Percentiles rank a stretch among this genome's conserved stretches.
phyloP scores from a whole-genome alignment of 179 eudicot species.

The Silene coronaria region DNA sequence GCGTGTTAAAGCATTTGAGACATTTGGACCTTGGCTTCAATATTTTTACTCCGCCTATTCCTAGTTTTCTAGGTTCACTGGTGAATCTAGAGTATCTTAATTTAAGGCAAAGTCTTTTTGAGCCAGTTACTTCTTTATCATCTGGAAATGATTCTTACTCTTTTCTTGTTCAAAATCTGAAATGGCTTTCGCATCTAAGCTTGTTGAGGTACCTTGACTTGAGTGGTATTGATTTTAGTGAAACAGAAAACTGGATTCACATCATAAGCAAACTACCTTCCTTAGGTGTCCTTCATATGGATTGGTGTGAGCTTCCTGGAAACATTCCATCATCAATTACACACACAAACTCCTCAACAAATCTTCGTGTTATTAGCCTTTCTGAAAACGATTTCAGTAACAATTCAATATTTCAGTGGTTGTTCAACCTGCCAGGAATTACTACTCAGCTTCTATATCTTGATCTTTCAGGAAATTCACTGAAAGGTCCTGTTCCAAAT shows the following conservation, averaged over 20 bases:
- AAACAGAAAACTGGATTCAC: conserved; percentile 1
- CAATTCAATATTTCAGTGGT: too few relatives aligned
- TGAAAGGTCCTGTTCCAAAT: conserved; percentile 8
- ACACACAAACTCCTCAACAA: conserved; percentile 5
- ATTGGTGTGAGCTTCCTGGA: neutral
- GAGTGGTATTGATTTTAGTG: conserved; percentile 16
- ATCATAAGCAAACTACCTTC: neutral
- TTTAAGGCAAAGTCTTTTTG: too few relatives aligned
- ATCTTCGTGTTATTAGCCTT: conserved; percentile 1
- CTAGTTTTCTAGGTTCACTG: conserved; percentile 27
- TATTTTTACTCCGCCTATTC: conserved; percentile 1
- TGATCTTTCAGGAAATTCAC: neutral
- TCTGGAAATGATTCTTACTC: too few relatives aligned
- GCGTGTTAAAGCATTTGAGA: conserved; percentile 16
- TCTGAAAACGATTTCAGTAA: neutral
- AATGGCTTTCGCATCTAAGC: conserved; percentile 30
- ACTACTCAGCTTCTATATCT: too few relatives aligned
- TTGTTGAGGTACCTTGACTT: conserved; percentile 7
- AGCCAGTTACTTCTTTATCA: too few relatives aligned
- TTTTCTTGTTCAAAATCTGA: neutral
- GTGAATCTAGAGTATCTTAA: conserved; percentile 22
- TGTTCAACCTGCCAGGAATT: too few relatives aligned
- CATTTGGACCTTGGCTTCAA: conserved; percentile 25
- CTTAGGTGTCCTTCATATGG: neutral
- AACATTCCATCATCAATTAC: neutral